Evolutionary conservation across 805 yeast genomes (phyloP), one percentile per base, ranked within the genome.

Genomic region (Cyberlindnera bimundalis): DNA sequence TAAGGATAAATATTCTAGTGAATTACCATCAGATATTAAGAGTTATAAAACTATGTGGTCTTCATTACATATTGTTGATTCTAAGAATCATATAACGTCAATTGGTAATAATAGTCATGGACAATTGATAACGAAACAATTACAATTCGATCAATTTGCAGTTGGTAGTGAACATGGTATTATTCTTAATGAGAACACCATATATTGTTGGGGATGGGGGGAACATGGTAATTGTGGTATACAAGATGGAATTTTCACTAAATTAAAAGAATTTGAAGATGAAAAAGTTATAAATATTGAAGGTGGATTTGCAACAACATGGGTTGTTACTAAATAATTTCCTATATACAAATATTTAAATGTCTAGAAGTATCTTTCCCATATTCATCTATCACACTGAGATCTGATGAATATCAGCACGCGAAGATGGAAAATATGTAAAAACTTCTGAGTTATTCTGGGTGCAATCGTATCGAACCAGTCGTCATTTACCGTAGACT

Each of bases 151-250:
- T 6, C 6, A 40, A 10, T 66, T 68, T 39, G 66, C 69, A 1
- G 71, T 77, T 6, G 99, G 99, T 0, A 86, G 96, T 59, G 98
- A 91, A 56, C 99, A 91, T 60, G 95, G 93, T 0, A 52, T 89
- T 14, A 51, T 76, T 6, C 37, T 51, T 3, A 33, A 30, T 12
- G 37, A 33, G 15, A 28, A 60, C 29, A 36, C 42, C 8, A 81
- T 89, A 0, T 65, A 56, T 40, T 73, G 90, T 2, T 93, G 98
- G 98, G 99, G 99, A 1, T 91, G 99, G 99, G 97, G 96, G 12
- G 98, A 93, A 56, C 99, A 91, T 61, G 99, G 99, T 0, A 91
- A 91, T 58, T 91, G 98, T 63, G 96, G 96, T 0, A 36, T 49
- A 3, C 33, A 43, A 6, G 37, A 21, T 65, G 37, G 36, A 33